Evolutionary conservation across 257 asterid genomes (phyloP).

Genomic region (Cordia subcordata): DNA sequence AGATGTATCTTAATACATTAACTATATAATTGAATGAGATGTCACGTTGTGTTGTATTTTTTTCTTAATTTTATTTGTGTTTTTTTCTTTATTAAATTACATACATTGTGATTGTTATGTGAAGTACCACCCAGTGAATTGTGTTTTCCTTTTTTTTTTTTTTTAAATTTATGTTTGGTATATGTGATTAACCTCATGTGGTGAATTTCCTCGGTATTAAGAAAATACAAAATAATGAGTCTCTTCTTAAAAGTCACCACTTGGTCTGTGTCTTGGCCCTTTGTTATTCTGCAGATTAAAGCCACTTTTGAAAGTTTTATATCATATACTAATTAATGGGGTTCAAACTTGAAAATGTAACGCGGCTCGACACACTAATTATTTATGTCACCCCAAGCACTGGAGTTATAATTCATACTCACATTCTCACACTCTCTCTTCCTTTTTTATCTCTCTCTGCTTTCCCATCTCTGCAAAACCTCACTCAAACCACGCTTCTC

Average conservation of each 20-base stretch:
- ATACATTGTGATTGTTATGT: too few species aligned
- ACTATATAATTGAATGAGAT: too few species aligned
- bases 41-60: too few species aligned
- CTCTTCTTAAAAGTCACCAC: conserved; percentile 3
- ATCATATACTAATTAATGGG: neutral
- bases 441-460: neutral
- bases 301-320: conserved; percentile 12
- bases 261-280: neutral
- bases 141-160: too few species aligned
- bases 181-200: too few species aligned
- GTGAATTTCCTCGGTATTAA: too few species aligned
- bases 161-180: too few species aligned
- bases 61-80: too few species aligned
- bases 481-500: too few species aligned
- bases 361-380: conserved; percentile 10
- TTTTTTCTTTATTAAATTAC: too few species aligned
- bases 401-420: conserved; percentile 7
- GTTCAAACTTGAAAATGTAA: conserved; percentile 18
- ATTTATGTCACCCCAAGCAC: conserved; percentile 13
- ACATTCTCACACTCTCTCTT: neutral
- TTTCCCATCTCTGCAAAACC: neutral
- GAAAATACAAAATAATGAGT: neutral
- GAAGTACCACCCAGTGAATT: too few species aligned
- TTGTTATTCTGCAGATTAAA: conserved; percentile 1
- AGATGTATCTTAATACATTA: too few species aligned